phyloP scores from a whole-genome alignment of 768 basidiomycete genomes.

The Scleroderma bovista region DNA sequence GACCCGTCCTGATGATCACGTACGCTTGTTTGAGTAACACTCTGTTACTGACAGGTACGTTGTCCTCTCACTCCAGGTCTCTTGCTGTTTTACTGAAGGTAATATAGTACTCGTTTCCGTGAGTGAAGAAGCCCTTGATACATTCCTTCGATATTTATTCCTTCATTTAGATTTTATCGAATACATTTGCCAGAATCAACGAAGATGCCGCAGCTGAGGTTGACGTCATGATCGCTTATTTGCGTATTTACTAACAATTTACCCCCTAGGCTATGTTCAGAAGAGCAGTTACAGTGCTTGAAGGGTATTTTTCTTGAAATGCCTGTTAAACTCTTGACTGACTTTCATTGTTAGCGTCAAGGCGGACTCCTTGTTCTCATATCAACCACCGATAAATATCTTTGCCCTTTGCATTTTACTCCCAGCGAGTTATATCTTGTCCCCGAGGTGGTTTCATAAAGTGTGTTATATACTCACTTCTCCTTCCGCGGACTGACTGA shows the following conservation, averaged over 20 bases:
- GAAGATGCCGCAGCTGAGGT: constrained; percentile 93
- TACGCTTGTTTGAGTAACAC: constrained; percentile 94
- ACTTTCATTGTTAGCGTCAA: constrained; percentile 51
- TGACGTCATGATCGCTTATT: constrained; percentile 2
- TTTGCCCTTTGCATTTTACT: constrained; percentile 83
- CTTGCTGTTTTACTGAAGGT: constrained; percentile 4
- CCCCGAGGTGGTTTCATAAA: constrained; percentile 97
- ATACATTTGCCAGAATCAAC: constrained; percentile 91
- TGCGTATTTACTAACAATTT: background rate
- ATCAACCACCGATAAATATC: constrained; percentile 90
- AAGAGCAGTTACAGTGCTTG: constrained; percentile 88
- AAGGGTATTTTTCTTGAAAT: constrained; percentile 60
- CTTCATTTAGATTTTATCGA: constrained; percentile 72
- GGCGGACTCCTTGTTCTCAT: constrained; percentile 88
- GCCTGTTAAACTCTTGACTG: too few relatives aligned
- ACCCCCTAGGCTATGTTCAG: constrained; percentile 81
- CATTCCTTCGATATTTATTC: constrained; percentile 6
- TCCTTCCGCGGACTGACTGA: constrained; percentile 13
- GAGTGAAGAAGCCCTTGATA: constrained; percentile 24
- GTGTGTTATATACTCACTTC: constrained; percentile 31
- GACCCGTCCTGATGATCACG: constrained; percentile 84
- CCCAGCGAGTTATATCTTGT: constrained; percentile 79
- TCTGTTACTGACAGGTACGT: constrained; percentile 78
- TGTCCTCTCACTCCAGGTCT: constrained; percentile 2
- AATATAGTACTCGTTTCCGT: constrained; percentile 74